Evolutionary conservation across 345 rosid species (phyloP).

Genomic region (Brassica carinata): DNA sequence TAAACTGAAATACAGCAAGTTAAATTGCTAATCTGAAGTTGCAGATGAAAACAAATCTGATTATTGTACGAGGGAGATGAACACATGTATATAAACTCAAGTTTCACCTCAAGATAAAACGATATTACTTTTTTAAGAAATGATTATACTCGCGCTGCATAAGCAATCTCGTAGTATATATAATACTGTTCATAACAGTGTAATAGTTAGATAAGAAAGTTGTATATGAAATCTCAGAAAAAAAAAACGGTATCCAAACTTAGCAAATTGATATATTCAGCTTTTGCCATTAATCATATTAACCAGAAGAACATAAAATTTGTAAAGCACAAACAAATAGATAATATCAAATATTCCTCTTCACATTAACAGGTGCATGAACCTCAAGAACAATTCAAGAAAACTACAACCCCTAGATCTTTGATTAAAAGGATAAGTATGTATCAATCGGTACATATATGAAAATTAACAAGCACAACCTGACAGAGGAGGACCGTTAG

Average conservation of each 20-base stretch:
- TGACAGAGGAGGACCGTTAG: constrained; percentile 26
- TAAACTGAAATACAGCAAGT: background rate
- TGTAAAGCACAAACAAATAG: background rate
- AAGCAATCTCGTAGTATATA: background rate
- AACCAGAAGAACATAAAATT: background rate
- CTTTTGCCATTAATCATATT: background rate
- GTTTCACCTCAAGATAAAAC: background rate
- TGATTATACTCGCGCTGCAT: background rate
- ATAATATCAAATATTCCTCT: background rate
- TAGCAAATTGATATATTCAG: background rate
- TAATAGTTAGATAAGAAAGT: background rate
- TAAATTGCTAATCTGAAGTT: background rate
- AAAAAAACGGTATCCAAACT: background rate
- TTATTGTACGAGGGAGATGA: background rate
- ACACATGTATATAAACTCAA: background rate
- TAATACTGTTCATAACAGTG: background rate
- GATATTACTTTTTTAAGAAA: no score
- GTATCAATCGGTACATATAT: background rate
- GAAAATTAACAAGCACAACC: constrained; percentile 33
- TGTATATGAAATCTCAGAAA: background rate
- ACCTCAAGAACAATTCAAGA: constrained; percentile 31
- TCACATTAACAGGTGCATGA: background rate
- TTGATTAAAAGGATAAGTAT: background rate
- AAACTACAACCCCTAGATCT: constrained; percentile 19
- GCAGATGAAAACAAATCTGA: background rate